phyloP scores from a whole-genome alignment of 306 rosid species.

The Vachellia collinsii region DNA sequence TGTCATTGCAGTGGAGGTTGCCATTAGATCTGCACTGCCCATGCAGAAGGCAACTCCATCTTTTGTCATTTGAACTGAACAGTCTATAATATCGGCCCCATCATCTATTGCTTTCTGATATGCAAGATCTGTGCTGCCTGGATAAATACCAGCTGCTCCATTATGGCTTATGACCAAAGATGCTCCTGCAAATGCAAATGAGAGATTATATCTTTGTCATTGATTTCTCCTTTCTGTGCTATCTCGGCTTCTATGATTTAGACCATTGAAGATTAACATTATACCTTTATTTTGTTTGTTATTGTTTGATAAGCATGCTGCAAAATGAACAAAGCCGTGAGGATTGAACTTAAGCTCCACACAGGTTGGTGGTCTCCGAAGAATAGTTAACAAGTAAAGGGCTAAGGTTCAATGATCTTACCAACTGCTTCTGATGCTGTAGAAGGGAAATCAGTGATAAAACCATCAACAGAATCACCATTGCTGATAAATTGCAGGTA shows the following conservation, averaged over 20 bases:
- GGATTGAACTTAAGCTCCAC: slow-evolving; percentile 1
- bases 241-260: neutral
- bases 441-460: slow-evolving; percentile 73
- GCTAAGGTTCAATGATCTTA: slow-evolving; percentile 44
- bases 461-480: slow-evolving; percentile 75
- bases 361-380: neutral
- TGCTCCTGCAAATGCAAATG: slow-evolving; percentile 47
- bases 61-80: slow-evolving; percentile 87
- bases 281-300: slow-evolving; percentile 57
- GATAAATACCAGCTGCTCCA: slow-evolving; percentile 83
- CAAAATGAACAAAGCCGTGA: slow-evolving; percentile 30
- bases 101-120: slow-evolving; percentile 74
- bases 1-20: slow-evolving; percentile 53
- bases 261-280: neutral
- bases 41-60: slow-evolving; percentile 87
- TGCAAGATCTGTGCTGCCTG: slow-evolving; percentile 85
- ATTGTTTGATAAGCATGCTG: slow-evolving; percentile 77
- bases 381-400: neutral
- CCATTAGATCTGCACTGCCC: slow-evolving; percentile 51
- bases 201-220: slow-evolving; percentile 5
- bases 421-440: slow-evolving; percentile 82
- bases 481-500: slow-evolving; percentile 70
- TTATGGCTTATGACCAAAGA: slow-evolving; percentile 68
- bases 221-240: neutral
- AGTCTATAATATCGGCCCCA: slow-evolving; percentile 83